Conservation (phyloP, 2,329 filamentous ascomycete genomes). For the Aspergillus neoniger region DNA sequence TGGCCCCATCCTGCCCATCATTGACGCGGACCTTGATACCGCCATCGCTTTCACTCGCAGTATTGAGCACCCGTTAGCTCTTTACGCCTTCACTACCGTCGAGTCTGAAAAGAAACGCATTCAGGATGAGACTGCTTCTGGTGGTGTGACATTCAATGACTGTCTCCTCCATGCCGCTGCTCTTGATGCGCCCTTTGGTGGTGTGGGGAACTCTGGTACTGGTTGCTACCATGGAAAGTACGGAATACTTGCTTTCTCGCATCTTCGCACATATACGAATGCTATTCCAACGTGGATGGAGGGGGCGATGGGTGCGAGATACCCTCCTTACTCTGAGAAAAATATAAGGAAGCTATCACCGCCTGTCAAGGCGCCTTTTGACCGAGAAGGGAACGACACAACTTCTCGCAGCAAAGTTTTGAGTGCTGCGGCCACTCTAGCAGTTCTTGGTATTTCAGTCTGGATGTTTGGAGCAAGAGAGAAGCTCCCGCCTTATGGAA, state of each 20-base stretch:
- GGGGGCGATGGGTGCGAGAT: neutral
- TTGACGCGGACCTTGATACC: slow-evolving; percentile 33
- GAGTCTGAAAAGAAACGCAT: slow-evolving; percentile 35
- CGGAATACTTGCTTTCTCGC: slow-evolving; percentile 8
- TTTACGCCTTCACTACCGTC: slow-evolving; percentile 47
- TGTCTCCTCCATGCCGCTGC: slow-evolving; percentile 13
- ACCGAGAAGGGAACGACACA: slow-evolving; percentile 2
- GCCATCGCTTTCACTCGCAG: slow-evolving; percentile 30
- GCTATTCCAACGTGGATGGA: neutral
- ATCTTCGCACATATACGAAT: neutral
- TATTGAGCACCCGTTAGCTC: slow-evolving; percentile 40
- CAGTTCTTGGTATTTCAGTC: neutral
- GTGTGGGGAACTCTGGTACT: slow-evolving; percentile 14
- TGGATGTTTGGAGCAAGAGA: neutral
- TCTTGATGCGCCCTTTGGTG: slow-evolving; percentile 13
- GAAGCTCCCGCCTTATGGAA: neutral
- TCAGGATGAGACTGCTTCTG: slow-evolving; percentile 6
- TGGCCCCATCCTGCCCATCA: slow-evolving; percentile 47
- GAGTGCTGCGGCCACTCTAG: neutral
- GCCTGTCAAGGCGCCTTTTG: neutral
- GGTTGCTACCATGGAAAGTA: slow-evolving; percentile 16
- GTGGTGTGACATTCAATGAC: slow-evolving; percentile 16
- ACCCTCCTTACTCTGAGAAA: neutral
- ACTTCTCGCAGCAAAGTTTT: neutral
- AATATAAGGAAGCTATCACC: neutral